Base-by-base conservation (phyloP, 805 yeast genomes). In the Metschnikowia proteae region DNA sequence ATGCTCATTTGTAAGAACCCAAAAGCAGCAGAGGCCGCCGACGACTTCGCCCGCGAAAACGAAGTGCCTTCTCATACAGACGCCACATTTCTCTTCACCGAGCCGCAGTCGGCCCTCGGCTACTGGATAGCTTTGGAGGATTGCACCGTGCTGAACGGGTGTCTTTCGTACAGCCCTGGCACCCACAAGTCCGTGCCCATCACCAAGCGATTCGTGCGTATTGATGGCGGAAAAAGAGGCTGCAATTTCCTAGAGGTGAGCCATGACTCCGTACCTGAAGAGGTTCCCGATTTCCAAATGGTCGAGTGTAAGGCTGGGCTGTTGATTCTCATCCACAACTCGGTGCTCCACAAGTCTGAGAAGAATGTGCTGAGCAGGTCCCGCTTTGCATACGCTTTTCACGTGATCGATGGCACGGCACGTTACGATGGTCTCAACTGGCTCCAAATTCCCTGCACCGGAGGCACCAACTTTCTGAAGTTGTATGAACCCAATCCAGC, bases 1-100 rank as follows among this genome's bases (percentile, higher is more conserved):
- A 87, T 87, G 95, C 67, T 84, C 30, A 84, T 87, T 34, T 83
- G 86, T 66, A 87, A 87, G 60, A 92, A 86, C 59, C 89, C 92
- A 0, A 38, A 38, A 3, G 46, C 43, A 2, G 41, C 44, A 1
- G 1, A 17, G 17, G 31, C 22, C 9, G 6, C 23, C 8, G 56
- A 50, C 22, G 40, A 35, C 6, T 3, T 36, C 13, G 13, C 66
- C 29, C 51, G 76, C 36, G 80, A 78, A 45, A 72, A 72, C 50
- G 83, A 80, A 34, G 95, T 87, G 1, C 92, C 92, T 3, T 70
- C 86, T 1, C 95, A 87, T 58, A 86, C 83, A 46, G 95, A 87
- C 61, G 89, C 82, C 2, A 81, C 81, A 2, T 87, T 87, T 56
- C 69, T 87, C 26, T 86, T 73, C 63, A 86, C 94, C 0, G 70